Base-by-base conservation (phyloP, 768 basidiomycete genomes). In the Dioszegia crocea region DNA sequence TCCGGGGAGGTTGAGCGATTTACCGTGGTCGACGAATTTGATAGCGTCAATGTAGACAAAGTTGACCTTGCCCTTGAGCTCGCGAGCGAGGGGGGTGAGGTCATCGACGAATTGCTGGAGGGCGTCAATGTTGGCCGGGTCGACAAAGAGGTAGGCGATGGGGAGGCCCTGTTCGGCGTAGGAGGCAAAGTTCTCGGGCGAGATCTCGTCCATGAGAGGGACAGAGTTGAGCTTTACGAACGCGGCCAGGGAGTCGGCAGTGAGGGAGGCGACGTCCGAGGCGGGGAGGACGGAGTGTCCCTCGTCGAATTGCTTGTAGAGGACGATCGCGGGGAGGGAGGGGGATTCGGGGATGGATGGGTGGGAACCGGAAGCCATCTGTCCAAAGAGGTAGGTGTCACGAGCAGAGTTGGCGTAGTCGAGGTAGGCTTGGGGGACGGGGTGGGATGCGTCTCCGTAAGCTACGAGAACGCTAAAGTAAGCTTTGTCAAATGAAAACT, bases 31-130 rank as follows among this genome's bases (percentile, higher is more conserved):
- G 68, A 84, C 85, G 68, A 92, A 99, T 77, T 92, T 91, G 80
- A 87, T 80, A 23, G 91, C 92, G 77, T 99, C 96, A 68, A 99
- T 98, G 86, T 87, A 94, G 61, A 98, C 94, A 77, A 97, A 96
- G 85, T 96, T 96, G 75, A 98, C 72, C 79, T 89, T 86, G 68
- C 85, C 83, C 79, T 89, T 91, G 82, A 84, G 84, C 73, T 86
- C 84, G 52, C 84, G 80, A 6, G 96, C 96, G 52, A 94, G 77
- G 9, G 90, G 86, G 66, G 81, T 84, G 66, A 97, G 74, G 39
- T 81, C 77, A 24, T 85, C 84, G 63, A 94, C 83, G 48, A 86
- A 77, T 29, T 81, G 80, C 14, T 88, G 82, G 66, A 83, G 85
- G 59, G 82, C 81, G 64, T 84, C 83, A 19, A 68, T 60, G 59